Percentiles rank a stretch among this genome's conserved stretches.
These are phyloP conservation scores for Talaromyces funiculosus DNA, from an alignment of 2,329 filamentous ascomycete genomes.

Conservation along the genomic window DNA sequence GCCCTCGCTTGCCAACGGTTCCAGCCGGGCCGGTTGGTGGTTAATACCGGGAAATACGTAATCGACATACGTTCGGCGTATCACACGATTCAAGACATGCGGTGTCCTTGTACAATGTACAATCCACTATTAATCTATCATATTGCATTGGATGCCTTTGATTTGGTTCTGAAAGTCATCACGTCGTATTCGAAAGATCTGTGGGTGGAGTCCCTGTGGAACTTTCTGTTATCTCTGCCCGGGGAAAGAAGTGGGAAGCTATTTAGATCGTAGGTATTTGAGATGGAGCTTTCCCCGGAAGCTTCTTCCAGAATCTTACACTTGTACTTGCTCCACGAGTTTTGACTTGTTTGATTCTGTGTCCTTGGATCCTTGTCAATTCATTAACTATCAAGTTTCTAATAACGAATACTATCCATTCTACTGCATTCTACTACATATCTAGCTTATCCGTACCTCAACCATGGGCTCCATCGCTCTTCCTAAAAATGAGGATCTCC, in stretches of 20 bases:
- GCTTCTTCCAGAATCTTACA: neutral
- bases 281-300: slow-evolving; percentile 6
- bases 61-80: neutral
- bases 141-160: neutral
- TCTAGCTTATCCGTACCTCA: neutral
- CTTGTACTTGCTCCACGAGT: neutral
- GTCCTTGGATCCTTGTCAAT: neutral
- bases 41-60: neutral
- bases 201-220: neutral
- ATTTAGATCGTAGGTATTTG: neutral
- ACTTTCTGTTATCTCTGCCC: neutral
- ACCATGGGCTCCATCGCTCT: slow-evolving; percentile 33
- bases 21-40: slow-evolving; percentile 1
- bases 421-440: neutral
- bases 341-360: neutral
- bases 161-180: neutral
- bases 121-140: neutral
- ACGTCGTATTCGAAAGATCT: neutral
- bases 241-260: neutral
- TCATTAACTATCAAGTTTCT: neutral
- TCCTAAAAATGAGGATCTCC: slow-evolving; percentile 30
- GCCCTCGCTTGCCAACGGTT: slow-evolving; percentile 2
- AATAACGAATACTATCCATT: neutral
- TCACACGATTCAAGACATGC: neutral
- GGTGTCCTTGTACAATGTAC: neutral